These are phyloP conservation scores for Cokeromyces recurvatus DNA, from an alignment of 371 early-diverging fungal species.

Conservation along the genomic window DNA sequence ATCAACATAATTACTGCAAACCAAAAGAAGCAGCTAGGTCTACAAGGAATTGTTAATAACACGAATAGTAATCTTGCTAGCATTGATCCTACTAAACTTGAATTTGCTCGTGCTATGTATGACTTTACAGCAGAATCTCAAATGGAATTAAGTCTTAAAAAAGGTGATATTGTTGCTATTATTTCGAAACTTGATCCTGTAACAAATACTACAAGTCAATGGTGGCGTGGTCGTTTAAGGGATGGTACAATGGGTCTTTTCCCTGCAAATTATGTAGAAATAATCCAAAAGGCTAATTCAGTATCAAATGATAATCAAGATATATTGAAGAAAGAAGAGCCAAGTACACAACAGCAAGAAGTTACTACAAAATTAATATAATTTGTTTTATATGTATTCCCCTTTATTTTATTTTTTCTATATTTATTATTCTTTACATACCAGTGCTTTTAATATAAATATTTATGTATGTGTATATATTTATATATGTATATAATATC, in stretches of 20 bases:
- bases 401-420: no score
- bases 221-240: slow-evolving; percentile 91
- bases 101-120: slow-evolving; percentile 86
- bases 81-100: slow-evolving; percentile 56
- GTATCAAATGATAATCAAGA: background rate
- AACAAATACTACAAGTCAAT: slow-evolving; percentile 65
- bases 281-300: slow-evolving; percentile 30
- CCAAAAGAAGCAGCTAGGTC: slow-evolving; percentile 24
- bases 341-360: background rate
- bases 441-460: no score
- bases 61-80: slow-evolving; percentile 2
- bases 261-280: slow-evolving; percentile 83
- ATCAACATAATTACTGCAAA: slow-evolving; percentile 59
- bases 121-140: slow-evolving; percentile 76
- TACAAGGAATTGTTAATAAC: slow-evolving; percentile 4
- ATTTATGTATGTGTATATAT: no score
- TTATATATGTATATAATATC: no score
- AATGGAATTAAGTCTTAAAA: slow-evolving; percentile 74
- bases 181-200: slow-evolving; percentile 68
- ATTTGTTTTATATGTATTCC: no score
- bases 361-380: background rate
- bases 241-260: slow-evolving; percentile 85
- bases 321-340: no score
- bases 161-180: slow-evolving; percentile 87
- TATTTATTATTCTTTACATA: no score